A percentile compares a stretch with the other conserved stretches of the same genome.
These are phyloP conservation scores for Viridothelium virens DNA, from an alignment of 495 filamentous ascomycete species.

Conservation along the genomic window DNA sequence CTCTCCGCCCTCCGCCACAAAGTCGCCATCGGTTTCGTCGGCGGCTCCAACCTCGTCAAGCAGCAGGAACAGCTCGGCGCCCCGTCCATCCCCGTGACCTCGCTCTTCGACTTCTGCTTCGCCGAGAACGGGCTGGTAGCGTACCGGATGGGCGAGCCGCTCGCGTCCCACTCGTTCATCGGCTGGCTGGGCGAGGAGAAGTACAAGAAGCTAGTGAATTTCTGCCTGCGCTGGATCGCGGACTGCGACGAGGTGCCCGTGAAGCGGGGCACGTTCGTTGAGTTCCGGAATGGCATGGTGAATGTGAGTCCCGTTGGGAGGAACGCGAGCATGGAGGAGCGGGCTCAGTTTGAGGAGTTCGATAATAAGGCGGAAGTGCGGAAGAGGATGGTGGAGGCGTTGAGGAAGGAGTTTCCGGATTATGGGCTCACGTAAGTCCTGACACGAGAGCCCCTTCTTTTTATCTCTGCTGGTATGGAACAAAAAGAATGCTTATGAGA, in stretches of 20 bases:
- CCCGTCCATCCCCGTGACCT: slow-evolving; percentile 52
- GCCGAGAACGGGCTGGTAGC: slow-evolving; percentile 90
- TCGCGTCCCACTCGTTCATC: slow-evolving; percentile 79
- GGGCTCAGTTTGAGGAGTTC: slow-evolving; percentile 68
- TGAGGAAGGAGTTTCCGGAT: slow-evolving; percentile 75
- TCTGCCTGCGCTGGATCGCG: slow-evolving; percentile 80
- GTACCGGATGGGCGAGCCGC: slow-evolving; percentile 65
- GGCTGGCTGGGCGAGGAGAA: slow-evolving; percentile 82
- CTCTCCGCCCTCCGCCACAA: slow-evolving; percentile 76
- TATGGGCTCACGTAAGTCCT: slow-evolving; percentile 78
- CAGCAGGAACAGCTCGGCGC: slow-evolving; percentile 92
- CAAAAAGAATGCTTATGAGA: too few species aligned
- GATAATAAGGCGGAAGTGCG: slow-evolving; percentile 71
- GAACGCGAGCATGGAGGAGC: slow-evolving; percentile 74
- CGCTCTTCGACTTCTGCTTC: slow-evolving; percentile 94
- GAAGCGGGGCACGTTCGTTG: slow-evolving; percentile 93
- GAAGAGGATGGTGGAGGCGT: slow-evolving; percentile 57
- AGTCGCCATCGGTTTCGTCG: slow-evolving; percentile 77
- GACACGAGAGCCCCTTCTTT: too few species aligned
- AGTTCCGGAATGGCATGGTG: slow-evolving; percentile 97
- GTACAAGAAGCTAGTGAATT: slow-evolving; percentile 82
- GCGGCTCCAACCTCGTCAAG: slow-evolving; percentile 69
- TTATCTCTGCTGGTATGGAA: too few species aligned
- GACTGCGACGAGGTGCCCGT: slow-evolving; percentile 70
- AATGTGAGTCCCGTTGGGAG: slow-evolving; percentile 90